Evolutionary conservation across 2,329 filamentous ascomycete species (phyloP).

Genomic region (Hymenoscyphus scutula): DNA sequence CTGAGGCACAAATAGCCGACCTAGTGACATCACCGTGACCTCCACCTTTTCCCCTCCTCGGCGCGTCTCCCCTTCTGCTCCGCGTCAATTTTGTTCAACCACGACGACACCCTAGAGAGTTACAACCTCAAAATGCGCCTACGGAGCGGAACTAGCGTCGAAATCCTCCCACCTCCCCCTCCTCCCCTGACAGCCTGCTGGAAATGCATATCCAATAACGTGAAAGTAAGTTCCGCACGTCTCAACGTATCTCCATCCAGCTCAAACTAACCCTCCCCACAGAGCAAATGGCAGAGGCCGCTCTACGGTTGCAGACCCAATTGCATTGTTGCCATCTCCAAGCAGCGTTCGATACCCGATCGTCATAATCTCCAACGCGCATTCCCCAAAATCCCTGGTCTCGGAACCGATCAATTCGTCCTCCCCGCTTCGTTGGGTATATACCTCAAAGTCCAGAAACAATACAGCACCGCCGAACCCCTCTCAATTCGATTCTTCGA

Average conservation of each 20-base stretch:
- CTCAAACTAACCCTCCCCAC: not conserved
- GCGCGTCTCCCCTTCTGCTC: no score
- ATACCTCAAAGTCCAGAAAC: conserved; percentile 1
- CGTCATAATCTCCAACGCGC: not conserved
- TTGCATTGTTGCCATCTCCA: not conserved
- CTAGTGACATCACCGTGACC: no score
- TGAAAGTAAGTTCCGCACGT: not conserved
- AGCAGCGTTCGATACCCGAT: not conserved
- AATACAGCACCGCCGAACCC: not conserved
- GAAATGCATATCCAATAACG: not conserved
- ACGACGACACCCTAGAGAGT: not conserved
- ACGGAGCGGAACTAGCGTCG: not conserved
- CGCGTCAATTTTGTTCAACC: not conserved
- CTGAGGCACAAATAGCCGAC: no score
- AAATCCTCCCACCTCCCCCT: not conserved
- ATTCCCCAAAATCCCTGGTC: not conserved
- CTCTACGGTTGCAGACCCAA: not conserved
- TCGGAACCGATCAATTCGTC: not conserved
- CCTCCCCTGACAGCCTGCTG: not conserved
- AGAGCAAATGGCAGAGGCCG: not conserved
- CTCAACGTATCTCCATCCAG: no score
- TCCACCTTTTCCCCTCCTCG: no score
- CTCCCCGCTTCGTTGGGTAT: not conserved
- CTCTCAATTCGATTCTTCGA: not conserved
- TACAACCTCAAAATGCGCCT: not conserved